These are phyloP conservation scores for Phytophthora uliginosa DNA, from an alignment of 352 stramenopile species.

Conservation along the genomic window DNA sequence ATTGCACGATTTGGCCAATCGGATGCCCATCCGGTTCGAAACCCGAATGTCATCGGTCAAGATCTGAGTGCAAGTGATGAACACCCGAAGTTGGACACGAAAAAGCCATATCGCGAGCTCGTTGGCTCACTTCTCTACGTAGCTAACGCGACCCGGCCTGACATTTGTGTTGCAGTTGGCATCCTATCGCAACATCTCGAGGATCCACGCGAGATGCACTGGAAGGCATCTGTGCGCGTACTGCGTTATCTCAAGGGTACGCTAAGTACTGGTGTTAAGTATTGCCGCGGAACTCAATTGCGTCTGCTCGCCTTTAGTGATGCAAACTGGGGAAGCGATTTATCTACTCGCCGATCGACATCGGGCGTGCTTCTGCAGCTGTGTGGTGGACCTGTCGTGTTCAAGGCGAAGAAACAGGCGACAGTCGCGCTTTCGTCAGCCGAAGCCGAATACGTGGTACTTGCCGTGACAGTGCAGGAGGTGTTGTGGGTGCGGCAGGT, in stretches of 20 bases:
- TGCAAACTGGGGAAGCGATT: constrained; percentile 10
- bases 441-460: constrained; percentile 11
- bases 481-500: constrained; percentile 8
- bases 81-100: not conserved
- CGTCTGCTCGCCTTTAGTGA: not conserved
- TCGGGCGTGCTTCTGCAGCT: constrained; percentile 8
- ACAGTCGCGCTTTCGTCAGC: constrained; percentile 14
- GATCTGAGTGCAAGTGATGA: constrained; percentile 4
- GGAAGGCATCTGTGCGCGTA: no score
- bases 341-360: constrained; percentile 1
- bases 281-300: not conserved
- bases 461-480: constrained; percentile 6
- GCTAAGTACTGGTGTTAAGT: constrained; percentile 5
- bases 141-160: constrained; percentile 27
- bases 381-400: constrained; percentile 4
- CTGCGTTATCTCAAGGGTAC: not conserved
- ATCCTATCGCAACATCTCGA: no score
- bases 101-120: constrained; percentile 16
- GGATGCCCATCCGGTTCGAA: constrained; percentile 4
- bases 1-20: constrained; percentile 3
- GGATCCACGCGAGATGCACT: no score
- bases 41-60: constrained; percentile 5
- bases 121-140: constrained; percentile 30
- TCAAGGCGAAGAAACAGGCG: constrained; percentile 15
- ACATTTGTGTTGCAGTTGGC: constrained; percentile 20